phyloP scores from a whole-genome alignment of 2,329 filamentous ascomycete species.

The Aschersonia sp. region DNA sequence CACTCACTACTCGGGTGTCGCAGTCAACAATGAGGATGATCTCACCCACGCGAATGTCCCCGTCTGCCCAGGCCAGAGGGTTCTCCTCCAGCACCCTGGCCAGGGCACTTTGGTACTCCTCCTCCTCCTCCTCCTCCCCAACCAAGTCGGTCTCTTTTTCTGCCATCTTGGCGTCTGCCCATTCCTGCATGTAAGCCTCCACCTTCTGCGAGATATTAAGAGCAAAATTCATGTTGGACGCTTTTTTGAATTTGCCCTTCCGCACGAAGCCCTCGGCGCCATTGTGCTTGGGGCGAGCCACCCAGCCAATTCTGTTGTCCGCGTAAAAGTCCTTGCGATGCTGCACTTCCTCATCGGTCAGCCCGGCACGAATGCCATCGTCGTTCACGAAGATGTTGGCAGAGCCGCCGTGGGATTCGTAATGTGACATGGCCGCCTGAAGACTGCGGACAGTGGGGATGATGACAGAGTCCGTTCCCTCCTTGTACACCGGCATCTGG shows the following conservation, averaged over 20 bases:
- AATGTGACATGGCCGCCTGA: constrained; percentile 33
- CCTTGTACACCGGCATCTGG: constrained; percentile 27
- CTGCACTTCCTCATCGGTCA: constrained; percentile 26
- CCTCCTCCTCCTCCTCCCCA: constrained; percentile 18
- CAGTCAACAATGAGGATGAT: constrained; percentile 54
- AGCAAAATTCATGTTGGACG: constrained; percentile 64
- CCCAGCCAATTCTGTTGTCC: constrained; percentile 32
- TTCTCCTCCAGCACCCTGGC: constrained; percentile 34
- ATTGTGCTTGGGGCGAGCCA: constrained; percentile 30
- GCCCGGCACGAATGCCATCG: constrained; percentile 40
- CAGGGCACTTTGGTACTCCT: constrained; percentile 34
- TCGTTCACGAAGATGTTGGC: constrained; percentile 47
- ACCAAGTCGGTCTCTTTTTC: constrained; percentile 8
- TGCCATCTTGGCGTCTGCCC: constrained; percentile 9
- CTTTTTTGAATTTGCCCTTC: constrained; percentile 57
- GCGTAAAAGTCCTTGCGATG: constrained; percentile 31
- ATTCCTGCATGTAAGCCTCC: constrained; percentile 38
- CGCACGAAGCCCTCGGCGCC: constrained; percentile 34
- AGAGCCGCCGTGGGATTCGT: constrained; percentile 29
- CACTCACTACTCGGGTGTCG: constrained; percentile 44
- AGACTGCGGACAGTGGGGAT: constrained; percentile 32
- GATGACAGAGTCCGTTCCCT: constrained; percentile 26
- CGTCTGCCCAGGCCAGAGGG: constrained; percentile 37
- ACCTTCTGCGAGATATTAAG: constrained; percentile 46
- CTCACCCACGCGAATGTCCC: constrained; percentile 46